Evolutionary conservation across 306 rosid species (phyloP).

Genomic region (Begonia masoniana): DNA sequence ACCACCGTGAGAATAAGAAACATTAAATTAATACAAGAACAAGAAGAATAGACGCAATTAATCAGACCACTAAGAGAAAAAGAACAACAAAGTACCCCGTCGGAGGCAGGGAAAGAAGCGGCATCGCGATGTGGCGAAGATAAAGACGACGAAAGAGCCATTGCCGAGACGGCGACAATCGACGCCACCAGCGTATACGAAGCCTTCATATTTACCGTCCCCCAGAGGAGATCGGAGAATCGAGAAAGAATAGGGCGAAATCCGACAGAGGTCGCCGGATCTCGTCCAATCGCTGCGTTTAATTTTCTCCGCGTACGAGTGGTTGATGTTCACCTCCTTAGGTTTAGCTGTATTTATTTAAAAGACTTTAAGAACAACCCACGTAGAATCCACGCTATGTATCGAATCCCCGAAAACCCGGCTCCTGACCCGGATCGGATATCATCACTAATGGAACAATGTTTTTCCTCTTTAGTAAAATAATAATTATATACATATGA

Average conservation of each 20-base stretch:
- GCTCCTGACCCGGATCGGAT: too few species aligned
- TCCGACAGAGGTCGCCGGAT: conserved; percentile 31
- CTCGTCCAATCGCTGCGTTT: conserved; percentile 13
- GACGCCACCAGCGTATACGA: conserved; percentile 36
- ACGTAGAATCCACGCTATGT: conserved; percentile 1
- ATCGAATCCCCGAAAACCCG: background rate
- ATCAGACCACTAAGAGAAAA: background rate
- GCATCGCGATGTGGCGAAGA: conserved; percentile 13
- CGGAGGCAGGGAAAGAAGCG: conserved; percentile 8
- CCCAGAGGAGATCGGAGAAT: background rate
- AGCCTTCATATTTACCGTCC: conserved; percentile 19
- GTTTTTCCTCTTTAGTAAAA: too few species aligned
- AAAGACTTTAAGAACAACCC: conserved; percentile 17
- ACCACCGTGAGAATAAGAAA: background rate
- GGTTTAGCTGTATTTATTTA: conserved; percentile 10
- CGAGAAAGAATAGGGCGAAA: conserved; percentile 12
- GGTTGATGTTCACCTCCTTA: background rate
- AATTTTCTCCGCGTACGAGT: background rate
- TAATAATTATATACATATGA: too few species aligned
- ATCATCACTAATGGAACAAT: too few species aligned
- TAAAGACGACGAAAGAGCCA: conserved; percentile 27
- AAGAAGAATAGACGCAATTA: background rate
- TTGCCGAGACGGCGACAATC: conserved; percentile 37
- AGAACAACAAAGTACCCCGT: conserved; percentile 4
- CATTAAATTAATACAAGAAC: background rate